Conservation (phyloP, 2,329 filamentous ascomycete genomes). For the Neoascochyta sp. region DNA sequence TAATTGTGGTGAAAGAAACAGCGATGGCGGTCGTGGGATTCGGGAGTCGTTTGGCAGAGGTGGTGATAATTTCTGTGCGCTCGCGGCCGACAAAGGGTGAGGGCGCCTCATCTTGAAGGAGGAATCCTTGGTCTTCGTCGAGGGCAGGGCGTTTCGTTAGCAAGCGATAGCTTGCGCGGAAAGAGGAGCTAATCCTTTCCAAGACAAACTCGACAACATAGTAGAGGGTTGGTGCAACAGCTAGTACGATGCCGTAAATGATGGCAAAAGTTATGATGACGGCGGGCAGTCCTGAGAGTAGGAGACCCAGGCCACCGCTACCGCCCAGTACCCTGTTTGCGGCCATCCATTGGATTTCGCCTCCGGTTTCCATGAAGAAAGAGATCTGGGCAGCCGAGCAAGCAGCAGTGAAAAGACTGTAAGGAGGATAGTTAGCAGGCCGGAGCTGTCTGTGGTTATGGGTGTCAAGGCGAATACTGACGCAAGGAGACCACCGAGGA, state of each 20-base stretch:
- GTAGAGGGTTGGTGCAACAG: conserved; percentile 10
- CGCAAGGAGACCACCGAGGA: conserved; percentile 9
- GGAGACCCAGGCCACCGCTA: conserved; percentile 12
- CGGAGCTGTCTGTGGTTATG: conserved; percentile 2
- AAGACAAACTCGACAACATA: conserved; percentile 9
- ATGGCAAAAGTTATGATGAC: conserved; percentile 6
- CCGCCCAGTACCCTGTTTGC: conserved; percentile 13
- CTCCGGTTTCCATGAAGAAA: conserved; percentile 14
- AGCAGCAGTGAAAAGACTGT: conserved; percentile 10
- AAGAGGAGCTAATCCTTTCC: conserved; percentile 5
- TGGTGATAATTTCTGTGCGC: background rate
- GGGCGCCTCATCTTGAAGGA: conserved; percentile 5
- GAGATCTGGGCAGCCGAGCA: conserved; percentile 15
- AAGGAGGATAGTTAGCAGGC: too few species aligned
- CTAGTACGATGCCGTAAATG: conserved; percentile 7
- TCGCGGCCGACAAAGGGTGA: background rate
- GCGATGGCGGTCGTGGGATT: conserved; percentile 6
- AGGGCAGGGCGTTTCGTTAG: conserved; percentile 3
- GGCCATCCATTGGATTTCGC: conserved; percentile 19
- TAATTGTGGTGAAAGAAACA: conserved; percentile 8
- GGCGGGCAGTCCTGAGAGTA: conserved; percentile 12
- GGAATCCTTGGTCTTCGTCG: conserved; percentile 6
- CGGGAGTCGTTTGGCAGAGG: conserved; percentile 1
- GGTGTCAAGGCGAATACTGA: conserved; percentile 2
- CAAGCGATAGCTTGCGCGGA: conserved; percentile 4